These are phyloP conservation scores for Fusarium keratoplasticum DNA, from an alignment of 2,329 filamentous ascomycete genomes.

Conservation along the genomic window DNA sequence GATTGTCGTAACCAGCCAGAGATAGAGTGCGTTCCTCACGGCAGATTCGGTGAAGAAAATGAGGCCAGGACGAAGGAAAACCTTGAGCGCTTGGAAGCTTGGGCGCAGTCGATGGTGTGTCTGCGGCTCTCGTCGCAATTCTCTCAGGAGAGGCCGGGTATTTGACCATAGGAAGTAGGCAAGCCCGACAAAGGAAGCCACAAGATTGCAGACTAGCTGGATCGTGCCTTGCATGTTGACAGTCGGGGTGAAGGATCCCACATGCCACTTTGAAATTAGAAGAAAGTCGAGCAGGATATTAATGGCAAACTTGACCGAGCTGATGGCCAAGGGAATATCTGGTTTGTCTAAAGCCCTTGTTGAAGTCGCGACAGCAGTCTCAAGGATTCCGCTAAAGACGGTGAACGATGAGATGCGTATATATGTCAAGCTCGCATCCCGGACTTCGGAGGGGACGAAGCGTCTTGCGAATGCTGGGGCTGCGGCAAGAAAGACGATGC, in stretches of 20 bases:
- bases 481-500: conserved; percentile 66
- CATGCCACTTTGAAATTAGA: conserved; percentile 73
- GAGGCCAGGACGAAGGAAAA: conserved; percentile 67
- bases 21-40: conserved; percentile 75
- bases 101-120: conserved; percentile 44
- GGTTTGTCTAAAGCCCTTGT: conserved; percentile 76
- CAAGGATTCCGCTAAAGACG: conserved; percentile 70
- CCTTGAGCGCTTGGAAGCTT: conserved; percentile 56
- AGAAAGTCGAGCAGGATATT: conserved; percentile 77
- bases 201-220: conserved; percentile 70
- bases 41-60: conserved; percentile 74
- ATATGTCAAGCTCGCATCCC: conserved; percentile 69
- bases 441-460: conserved; percentile 72
- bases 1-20: conserved; percentile 76
- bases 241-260: conserved; percentile 64
- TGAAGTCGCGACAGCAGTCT: conserved; percentile 69
- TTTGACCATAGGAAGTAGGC: conserved; percentile 67
- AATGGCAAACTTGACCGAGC: conserved; percentile 69
- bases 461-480: conserved; percentile 66
- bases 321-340: conserved; percentile 76
- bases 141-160: conserved; percentile 34
- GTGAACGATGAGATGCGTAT: conserved; percentile 74
- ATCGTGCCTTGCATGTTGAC: conserved; percentile 74
- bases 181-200: conserved; percentile 66
- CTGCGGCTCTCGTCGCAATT: neutral